Conservation (phyloP, 306 rosid species). For the Biancaea sappan region DNA sequence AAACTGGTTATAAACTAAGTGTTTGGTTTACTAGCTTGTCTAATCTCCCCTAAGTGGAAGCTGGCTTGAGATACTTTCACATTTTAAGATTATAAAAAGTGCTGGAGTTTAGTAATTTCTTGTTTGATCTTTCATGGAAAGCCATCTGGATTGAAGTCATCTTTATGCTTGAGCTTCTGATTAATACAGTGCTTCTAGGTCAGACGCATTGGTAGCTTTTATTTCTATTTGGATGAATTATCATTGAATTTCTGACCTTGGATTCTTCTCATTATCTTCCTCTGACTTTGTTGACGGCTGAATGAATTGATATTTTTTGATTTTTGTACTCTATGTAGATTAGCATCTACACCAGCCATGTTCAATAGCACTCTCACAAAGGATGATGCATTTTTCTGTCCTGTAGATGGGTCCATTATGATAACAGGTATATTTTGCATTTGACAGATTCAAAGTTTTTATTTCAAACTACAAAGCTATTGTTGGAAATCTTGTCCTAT, state of each 20-base stretch:
- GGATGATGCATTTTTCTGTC: conserved; percentile 65
- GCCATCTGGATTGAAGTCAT: neutral
- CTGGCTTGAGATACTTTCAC: neutral
- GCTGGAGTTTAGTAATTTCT: neutral
- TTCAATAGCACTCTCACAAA: conserved; percentile 86
- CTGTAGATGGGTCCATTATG: conserved; percentile 89
- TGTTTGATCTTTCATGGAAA: conserved; percentile 20
- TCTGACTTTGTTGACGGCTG: conserved; percentile 15
- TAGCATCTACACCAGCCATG: conserved; percentile 98
- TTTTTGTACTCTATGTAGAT: conserved; percentile 52
- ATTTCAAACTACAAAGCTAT: conserved; percentile 12
- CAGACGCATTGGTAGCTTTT: neutral
- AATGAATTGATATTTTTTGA: conserved; percentile 30
- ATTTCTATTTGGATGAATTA: conserved; percentile 25
- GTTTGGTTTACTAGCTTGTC: neutral
- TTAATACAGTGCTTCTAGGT: neutral
- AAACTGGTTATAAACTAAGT: neutral
- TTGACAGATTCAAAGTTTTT: conserved; percentile 21
- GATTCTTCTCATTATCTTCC: conserved; percentile 6
- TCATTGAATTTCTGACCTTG: conserved; percentile 17
- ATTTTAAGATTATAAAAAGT: conserved; percentile 11
- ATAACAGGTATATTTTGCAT: conserved; percentile 70
- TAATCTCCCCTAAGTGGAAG: conserved; percentile 2
- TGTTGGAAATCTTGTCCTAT: neutral
- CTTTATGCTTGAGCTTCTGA: neutral